phyloP scores from a whole-genome alignment of 768 basidiomycete genomes.

The Collybia mongolica region DNA sequence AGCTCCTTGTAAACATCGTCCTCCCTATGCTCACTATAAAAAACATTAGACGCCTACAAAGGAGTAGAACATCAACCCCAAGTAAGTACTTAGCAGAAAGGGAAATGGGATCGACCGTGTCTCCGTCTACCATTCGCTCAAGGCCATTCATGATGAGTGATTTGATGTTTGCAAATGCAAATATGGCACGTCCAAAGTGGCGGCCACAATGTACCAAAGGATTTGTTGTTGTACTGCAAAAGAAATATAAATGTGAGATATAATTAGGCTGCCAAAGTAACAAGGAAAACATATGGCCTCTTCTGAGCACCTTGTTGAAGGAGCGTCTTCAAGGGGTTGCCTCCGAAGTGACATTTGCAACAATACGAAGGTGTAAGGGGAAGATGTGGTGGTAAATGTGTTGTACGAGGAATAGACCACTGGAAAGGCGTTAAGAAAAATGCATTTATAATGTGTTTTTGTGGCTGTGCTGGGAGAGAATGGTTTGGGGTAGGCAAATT shows the following conservation, averaged over 20 bases:
- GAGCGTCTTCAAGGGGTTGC: too few species aligned
- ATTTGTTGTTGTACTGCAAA: neutral
- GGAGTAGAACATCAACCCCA: neutral
- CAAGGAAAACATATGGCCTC: neutral
- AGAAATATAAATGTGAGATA: neutral
- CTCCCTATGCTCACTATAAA: neutral
- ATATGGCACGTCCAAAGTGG: slow-evolving; percentile 5
- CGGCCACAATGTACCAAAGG: neutral
- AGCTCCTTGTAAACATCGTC: neutral
- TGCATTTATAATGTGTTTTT: too few species aligned
- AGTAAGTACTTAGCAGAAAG: too few species aligned
- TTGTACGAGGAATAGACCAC: too few species aligned
- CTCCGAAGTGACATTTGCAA: too few species aligned
- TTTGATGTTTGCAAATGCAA: slow-evolving; percentile 1
- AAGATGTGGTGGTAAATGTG: too few species aligned
- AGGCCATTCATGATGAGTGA: slow-evolving; percentile 2
- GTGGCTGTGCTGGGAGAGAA: too few species aligned
- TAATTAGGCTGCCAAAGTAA: too few species aligned
- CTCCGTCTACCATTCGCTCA: neutral
- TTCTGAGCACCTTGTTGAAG: neutral
- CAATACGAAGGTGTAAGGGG: too few species aligned
- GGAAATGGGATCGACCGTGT: neutral
- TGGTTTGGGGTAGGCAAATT: too few species aligned
- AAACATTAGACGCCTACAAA: neutral
- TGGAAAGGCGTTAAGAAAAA: too few species aligned